These are phyloP conservation scores for Fagopyrum tataricum DNA, from an alignment of 148 eudicot genomes.

Conservation along the genomic window DNA sequence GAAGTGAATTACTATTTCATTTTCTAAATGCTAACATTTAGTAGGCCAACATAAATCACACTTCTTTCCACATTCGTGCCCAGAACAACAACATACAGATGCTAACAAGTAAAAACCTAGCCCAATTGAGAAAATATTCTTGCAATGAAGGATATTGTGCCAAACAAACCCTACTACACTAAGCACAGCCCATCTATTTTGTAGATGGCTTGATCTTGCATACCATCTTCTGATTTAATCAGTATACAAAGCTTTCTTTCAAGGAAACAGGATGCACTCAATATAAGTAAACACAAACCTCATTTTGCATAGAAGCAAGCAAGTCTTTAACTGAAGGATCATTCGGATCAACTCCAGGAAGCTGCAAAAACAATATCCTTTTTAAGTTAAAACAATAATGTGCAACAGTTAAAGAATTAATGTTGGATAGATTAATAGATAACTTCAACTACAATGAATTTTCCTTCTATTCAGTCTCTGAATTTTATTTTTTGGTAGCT, in stretches of 20 bases:
- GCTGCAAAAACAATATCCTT: conserved; percentile 33
- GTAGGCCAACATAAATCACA: too few relatives aligned
- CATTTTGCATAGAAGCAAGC: conserved; percentile 88
- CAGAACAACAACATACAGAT: too few relatives aligned
- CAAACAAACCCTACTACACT: not conserved
- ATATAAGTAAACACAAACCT: conserved; percentile 45
- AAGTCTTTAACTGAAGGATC: conserved; percentile 82
- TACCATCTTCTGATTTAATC: not conserved
- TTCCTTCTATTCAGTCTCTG: not conserved
- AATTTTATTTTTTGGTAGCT: not conserved
- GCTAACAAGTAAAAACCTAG: not conserved
- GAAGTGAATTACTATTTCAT: not conserved
- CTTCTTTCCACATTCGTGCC: too few relatives aligned
- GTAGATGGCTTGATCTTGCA: not conserved
- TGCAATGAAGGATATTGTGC: not conserved
- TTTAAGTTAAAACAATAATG: not conserved
- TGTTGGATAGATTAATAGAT: not conserved
- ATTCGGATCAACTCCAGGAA: conserved; percentile 98
- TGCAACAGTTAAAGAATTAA: not conserved
- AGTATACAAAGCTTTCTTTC: not conserved
- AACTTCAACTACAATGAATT: not conserved
- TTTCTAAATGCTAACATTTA: not conserved
- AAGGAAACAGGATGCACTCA: not conserved
- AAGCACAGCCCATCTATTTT: not conserved
- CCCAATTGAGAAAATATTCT: not conserved